Conservation (phyloP, 148 eudicot genomes). For the Simmondsia chinensis region DNA sequence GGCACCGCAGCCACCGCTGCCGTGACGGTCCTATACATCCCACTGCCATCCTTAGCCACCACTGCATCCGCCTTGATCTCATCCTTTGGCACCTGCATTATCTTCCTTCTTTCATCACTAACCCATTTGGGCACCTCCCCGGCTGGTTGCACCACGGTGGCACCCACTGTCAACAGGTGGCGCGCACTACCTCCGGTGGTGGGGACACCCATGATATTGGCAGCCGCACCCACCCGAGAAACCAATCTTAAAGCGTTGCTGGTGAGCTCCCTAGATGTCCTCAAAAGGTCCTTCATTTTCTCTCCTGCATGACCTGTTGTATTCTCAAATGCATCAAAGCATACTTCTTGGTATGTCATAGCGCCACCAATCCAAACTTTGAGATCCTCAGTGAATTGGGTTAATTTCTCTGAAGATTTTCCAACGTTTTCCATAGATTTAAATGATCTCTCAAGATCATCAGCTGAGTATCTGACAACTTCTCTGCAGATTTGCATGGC, state of each 20-base stretch:
- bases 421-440: conserved; percentile 6
- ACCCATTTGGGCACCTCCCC: conserved; percentile 8
- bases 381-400: conserved; percentile 9
- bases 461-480: conserved; percentile 18
- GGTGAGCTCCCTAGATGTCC: conserved; percentile 16
- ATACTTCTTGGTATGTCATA: conserved; percentile 26
- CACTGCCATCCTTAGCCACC: conserved; percentile 13
- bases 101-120: too few species aligned
- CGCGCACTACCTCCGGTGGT: not conserved
- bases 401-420: not conserved
- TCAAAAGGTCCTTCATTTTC: conserved; percentile 25
- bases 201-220: not conserved
- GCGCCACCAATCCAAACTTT: conserved; percentile 36
- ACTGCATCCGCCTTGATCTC: too few species aligned
- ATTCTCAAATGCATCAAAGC: conserved; percentile 28
- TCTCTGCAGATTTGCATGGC: conserved; percentile 24
- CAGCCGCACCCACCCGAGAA: too few species aligned
- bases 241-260: conserved; percentile 28
- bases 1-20: conserved; percentile 7
- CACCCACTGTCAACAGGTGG: conserved; percentile 4
- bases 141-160: not conserved
- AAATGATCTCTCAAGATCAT: conserved; percentile 29
- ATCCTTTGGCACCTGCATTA: not conserved
- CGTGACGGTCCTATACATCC: conserved; percentile 3
- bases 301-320: conserved; percentile 12